Percentiles rank a stretch among this genome's conserved stretches.
phyloP scores from a whole-genome alignment of 1,139 yeast species.

The Pichia sp. region DNA sequence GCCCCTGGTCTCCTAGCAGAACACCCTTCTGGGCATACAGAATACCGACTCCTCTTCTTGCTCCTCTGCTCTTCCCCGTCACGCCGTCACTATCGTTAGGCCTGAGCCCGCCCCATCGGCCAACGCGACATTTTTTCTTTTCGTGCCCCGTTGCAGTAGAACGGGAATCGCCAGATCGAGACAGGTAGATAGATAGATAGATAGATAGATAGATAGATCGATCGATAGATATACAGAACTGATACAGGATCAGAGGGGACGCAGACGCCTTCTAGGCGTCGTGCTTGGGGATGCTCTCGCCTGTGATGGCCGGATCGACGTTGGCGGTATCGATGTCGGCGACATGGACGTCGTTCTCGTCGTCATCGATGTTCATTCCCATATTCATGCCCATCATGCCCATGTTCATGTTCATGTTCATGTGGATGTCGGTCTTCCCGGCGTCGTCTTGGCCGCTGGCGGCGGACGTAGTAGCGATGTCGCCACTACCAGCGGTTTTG shows the following conservation, averaged over 20 bases:
- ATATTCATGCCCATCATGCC: background rate
- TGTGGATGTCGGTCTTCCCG: background rate
- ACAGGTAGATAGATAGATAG: too few relatives aligned
- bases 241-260: background rate
- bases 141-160: too few relatives aligned
- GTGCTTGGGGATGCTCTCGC: background rate
- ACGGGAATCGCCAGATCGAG: too few relatives aligned
- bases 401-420: background rate
- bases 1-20: background rate
- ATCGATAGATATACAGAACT: background rate
- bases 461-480: too few relatives aligned
- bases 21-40: background rate
- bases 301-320: constrained; percentile 1
- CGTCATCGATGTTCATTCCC: constrained; percentile 1
- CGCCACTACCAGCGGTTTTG: background rate
- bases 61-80: background rate
- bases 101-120: too few relatives aligned
- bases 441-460: background rate
- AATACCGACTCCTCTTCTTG: background rate
- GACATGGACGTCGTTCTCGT: background rate
- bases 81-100: background rate
- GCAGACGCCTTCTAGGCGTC: background rate
- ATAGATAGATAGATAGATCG: too few relatives aligned
- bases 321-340: background rate
- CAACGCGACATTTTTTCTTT: too few relatives aligned